Conservation (phyloP, 2,329 filamentous ascomycete species). For the Xylaria digitata region DNA sequence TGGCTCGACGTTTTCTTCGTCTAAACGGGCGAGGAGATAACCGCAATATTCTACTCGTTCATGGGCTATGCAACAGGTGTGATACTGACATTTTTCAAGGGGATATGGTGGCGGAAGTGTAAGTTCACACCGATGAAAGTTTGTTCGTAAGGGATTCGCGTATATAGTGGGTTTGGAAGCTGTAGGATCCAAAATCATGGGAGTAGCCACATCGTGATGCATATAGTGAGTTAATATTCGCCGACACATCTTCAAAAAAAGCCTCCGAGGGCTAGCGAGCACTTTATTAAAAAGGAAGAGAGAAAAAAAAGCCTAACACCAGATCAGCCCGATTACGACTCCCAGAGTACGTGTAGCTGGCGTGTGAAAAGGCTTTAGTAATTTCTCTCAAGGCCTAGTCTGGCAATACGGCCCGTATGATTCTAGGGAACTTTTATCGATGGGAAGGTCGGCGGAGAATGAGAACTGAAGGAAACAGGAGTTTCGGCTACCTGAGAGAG, state of each 20-base stretch:
- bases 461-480: background rate
- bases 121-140: constrained; percentile 44
- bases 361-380: background rate
- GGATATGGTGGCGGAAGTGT: background rate
- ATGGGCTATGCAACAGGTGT: constrained; percentile 42
- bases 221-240: constrained; percentile 42
- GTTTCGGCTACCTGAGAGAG: background rate
- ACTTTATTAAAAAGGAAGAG: background rate
- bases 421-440: constrained; percentile 1
- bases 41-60: constrained; percentile 34
- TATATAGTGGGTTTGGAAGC: constrained; percentile 14
- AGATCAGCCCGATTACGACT: constrained; percentile 16
- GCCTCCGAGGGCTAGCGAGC: background rate
- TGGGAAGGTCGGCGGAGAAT: background rate
- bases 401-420: background rate
- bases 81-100: constrained; percentile 37
- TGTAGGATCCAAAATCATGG: constrained; percentile 39
- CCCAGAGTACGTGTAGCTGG: constrained; percentile 16
- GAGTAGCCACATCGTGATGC: constrained; percentile 46
- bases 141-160: constrained; percentile 41
- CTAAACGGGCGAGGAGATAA: background rate
- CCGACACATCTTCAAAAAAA: constrained; percentile 40
- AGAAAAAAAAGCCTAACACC: background rate
- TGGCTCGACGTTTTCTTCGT: constrained; percentile 24
- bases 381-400: background rate